phyloP scores from a whole-genome alignment of 1,284 basidiomycete species.

The Volvariella volvacea region DNA sequence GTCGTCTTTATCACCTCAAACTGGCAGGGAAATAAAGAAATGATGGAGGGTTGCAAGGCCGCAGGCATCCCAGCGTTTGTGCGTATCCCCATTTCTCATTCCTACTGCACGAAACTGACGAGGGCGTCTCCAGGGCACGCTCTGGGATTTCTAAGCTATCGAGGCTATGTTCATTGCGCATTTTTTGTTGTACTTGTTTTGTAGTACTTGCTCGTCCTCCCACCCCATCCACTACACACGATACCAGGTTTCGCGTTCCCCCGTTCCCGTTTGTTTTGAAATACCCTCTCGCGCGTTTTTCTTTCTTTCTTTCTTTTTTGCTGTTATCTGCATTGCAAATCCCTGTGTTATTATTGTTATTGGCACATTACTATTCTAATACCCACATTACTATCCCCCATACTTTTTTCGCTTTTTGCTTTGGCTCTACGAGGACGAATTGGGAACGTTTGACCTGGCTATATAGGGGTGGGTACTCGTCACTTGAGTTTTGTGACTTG shows the following conservation, averaged over 20 bases:
- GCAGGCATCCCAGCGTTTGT: conserved; percentile 58
- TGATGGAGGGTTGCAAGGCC: conserved; percentile 63
- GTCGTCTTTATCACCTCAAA: conserved; percentile 66
- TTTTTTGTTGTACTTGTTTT: neutral
- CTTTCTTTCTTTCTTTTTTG: neutral
- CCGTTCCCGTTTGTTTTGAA: neutral
- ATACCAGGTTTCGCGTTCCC: conserved; percentile 1
- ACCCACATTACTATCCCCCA: conserved; percentile 5
- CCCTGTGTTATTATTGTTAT: conserved; percentile 5
- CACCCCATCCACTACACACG: too few species aligned
- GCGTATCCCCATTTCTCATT: conserved; percentile 9
- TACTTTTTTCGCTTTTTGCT: neutral
- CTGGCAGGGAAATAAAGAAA: conserved; percentile 53
- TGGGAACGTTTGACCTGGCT: conserved; percentile 1
- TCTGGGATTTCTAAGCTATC: conserved; percentile 32
- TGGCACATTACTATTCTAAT: conserved; percentile 5
- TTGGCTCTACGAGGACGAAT: neutral
- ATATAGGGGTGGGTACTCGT: too few species aligned
- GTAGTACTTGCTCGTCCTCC: neutral
- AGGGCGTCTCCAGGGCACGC: conserved; percentile 26
- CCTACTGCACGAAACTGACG: neutral
- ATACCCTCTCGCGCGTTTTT: neutral
- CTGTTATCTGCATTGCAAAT: neutral
- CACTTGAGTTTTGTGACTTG: too few species aligned
- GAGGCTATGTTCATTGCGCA: conserved; percentile 6